These are phyloP conservation scores for Hysterium pulicare DNA, from an alignment of 2,329 filamentous ascomycete genomes.

Conservation along the genomic window DNA sequence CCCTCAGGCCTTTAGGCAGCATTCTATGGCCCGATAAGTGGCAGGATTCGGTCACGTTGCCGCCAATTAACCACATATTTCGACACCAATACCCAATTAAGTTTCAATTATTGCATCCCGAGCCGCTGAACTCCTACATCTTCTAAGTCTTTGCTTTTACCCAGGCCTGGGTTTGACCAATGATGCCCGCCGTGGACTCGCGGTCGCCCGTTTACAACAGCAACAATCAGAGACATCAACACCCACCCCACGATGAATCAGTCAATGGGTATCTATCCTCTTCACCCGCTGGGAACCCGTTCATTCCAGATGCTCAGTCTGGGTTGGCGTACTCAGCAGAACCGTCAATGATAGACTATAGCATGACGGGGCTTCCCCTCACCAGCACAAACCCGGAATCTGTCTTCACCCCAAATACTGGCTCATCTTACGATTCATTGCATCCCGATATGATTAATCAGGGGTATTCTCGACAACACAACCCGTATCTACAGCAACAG, in stretches of 20 bases:
- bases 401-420: slow-evolving; percentile 29
- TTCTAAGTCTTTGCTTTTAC: slow-evolving; percentile 20
- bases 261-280: slow-evolving; percentile 22
- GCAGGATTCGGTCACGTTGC: slow-evolving; percentile 3
- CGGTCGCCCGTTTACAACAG: slow-evolving; percentile 31
- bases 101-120: slow-evolving; percentile 5
- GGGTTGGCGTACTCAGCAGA: slow-evolving; percentile 35
- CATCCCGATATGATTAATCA: slow-evolving; percentile 28
- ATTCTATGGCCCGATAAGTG: slow-evolving; percentile 1
- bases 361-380: slow-evolving; percentile 19
- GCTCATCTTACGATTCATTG: slow-evolving; percentile 34
- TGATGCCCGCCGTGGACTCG: slow-evolving; percentile 32
- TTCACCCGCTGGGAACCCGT: slow-evolving; percentile 18
- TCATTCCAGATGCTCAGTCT: slow-evolving; percentile 29
- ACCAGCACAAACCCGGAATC: slow-evolving; percentile 25
- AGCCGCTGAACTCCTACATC: slow-evolving; percentile 4
- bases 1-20: slow-evolving; percentile 4
- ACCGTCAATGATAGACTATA: slow-evolving; percentile 32
- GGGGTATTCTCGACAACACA: slow-evolving; percentile 12
- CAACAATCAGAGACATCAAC: slow-evolving; percentile 27
- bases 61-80: not conserved
- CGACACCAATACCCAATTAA: not conserved
- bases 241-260: slow-evolving; percentile 30
- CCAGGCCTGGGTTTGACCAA: slow-evolving; percentile 13
- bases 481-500: slow-evolving; percentile 22